Base-by-base conservation (phyloP, 805 yeast genomes). In the Candida sithepensis region DNA sequence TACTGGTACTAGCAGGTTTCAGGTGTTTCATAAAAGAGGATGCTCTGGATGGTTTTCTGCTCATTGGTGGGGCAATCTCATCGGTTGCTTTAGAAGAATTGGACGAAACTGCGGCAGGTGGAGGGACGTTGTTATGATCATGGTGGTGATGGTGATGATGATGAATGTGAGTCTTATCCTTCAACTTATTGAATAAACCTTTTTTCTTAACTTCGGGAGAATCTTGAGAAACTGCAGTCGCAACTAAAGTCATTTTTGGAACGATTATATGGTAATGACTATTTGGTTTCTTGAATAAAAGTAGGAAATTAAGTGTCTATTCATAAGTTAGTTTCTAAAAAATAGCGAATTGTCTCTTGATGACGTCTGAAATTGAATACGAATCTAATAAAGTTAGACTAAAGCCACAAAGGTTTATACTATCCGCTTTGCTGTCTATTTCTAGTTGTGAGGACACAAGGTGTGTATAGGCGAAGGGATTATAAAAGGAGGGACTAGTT, bases 131-230 rank as follows among this genome's bases (percentile, higher is more conserved):
- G 37, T 24, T 6, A 22, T 16, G 22, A 12, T 4, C 33, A 19
- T 26, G 18, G n/a, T 40, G 19, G 16, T 28, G 19, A 14, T 41
- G 30, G 18, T 24, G n/a, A 21, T 21, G 49, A 30, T 48, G 49
- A 30, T 48, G 52, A 24, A 45, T 40, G 34, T 46, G 50, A 8
- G 58, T 46, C 40, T 54, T 54, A 20, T 37, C 16, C 14, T 50
- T 51, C 16, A 52, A 32, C 42, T 50, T 52, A 36, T 49, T 50
- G 32, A 54, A 39, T 16, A 54, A 49, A 6, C 52, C 50, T 19
- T 37, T 44, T 38, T 49, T 50, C 39, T 47, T 48, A 23, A 13
- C 28, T 33, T 33, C 38, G n/a, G 37, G 37, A n/a, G 49, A 32
- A 40, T 44, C 51, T 13, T 38, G 22, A 12, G 46, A 36, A 23